Conservation (phyloP, 257 asterid species). For the Forsythia suspensa region DNA sequence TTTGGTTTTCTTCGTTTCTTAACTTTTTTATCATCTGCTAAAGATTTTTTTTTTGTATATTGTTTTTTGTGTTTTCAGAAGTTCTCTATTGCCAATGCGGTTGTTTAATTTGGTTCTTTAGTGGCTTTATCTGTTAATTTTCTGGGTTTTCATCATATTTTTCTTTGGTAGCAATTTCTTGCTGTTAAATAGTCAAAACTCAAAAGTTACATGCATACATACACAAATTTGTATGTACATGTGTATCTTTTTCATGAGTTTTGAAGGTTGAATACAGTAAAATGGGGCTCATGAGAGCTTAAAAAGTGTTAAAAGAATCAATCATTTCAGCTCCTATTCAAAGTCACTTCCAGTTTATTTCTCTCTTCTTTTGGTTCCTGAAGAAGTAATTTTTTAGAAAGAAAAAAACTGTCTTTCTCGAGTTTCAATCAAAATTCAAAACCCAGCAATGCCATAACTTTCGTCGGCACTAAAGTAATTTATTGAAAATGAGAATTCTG, state of each 20-base stretch:
- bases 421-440: neutral
- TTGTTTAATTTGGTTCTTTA: slow-evolving; percentile 5
- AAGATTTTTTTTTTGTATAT: neutral
- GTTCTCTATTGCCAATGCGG: slow-evolving; percentile 17
- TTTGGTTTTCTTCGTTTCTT: neutral
- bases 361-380: slow-evolving; percentile 3
- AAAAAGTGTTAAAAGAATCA: neutral
- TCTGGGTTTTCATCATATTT: slow-evolving; percentile 1
- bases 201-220: neutral
- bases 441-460: slow-evolving; percentile 29
- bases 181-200: slow-evolving; percentile 19
- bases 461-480: neutral
- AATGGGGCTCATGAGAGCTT: neutral
- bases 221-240: neutral
- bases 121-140: slow-evolving; percentile 3
- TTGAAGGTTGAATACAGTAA: neutral
- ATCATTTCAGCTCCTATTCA: neutral
- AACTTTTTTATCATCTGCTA: neutral
- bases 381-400: neutral
- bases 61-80: neutral
- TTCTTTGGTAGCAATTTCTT: slow-evolving; percentile 12
- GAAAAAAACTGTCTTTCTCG: slow-evolving; percentile 1
- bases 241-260: slow-evolving; percentile 5
- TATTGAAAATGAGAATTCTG: slow-evolving; percentile 51
- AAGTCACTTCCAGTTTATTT: neutral